A percentile compares a stretch with the other conserved stretches of the same genome.
phyloP scores from a whole-genome alignment of 768 basidiomycete genomes.

The Sutorius australiensis region DNA sequence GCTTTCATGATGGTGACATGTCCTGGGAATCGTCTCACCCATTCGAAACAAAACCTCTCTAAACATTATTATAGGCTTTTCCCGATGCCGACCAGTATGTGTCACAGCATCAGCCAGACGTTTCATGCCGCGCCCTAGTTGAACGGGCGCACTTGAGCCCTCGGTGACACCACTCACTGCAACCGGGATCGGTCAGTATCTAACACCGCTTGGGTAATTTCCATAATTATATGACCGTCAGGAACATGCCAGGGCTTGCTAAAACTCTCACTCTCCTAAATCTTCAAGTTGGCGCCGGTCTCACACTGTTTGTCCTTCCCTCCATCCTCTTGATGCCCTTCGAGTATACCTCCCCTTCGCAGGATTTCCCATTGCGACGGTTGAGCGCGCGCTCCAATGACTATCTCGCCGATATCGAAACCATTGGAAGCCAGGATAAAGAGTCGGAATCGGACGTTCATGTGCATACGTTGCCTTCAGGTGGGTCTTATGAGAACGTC shows the following conservation, averaged over 20 bases:
- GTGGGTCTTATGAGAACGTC: conserved; percentile 14
- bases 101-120: not conserved
- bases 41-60: not conserved
- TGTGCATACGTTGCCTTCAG: conserved; percentile 14
- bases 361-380: conserved; percentile 16
- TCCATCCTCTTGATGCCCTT: conserved; percentile 17
- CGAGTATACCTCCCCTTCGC: conserved; percentile 9
- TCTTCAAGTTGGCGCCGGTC: conserved; percentile 4
- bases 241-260: conserved; percentile 9
- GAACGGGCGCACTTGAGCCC: not conserved
- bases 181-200: not conserved
- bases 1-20: conserved; percentile 1
- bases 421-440: conserved; percentile 23
- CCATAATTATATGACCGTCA: conserved; percentile 19
- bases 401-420: conserved; percentile 9
- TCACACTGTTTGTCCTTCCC: conserved; percentile 2
- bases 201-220: not conserved
- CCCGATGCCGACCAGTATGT: not conserved
- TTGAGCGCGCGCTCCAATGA: conserved; percentile 5
- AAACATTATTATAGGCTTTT: not conserved
- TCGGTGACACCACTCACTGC: not conserved
- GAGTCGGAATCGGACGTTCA: conserved; percentile 14
- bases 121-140: not conserved
- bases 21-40: not conserved
- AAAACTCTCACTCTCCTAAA: conserved; percentile 16